These are phyloP conservation scores for Ramularia collo-cygni DNA, from an alignment of 2,329 filamentous ascomycete genomes.

Conservation along the genomic window DNA sequence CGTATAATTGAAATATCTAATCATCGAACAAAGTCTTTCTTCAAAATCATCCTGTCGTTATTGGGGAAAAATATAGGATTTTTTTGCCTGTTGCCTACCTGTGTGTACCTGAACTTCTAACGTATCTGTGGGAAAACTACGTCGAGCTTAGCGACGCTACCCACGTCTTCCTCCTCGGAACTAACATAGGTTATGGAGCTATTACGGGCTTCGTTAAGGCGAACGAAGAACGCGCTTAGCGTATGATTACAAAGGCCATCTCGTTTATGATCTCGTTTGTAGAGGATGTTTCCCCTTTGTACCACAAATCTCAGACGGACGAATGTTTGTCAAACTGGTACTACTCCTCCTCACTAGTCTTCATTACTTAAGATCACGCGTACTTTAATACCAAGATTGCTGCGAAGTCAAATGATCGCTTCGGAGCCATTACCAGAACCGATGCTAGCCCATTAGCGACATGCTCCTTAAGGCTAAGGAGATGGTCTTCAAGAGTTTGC, in stretches of 20 bases:
- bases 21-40: no score
- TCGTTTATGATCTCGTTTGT: no score
- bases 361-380: constrained; percentile 65
- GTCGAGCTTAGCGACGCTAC: constrained; percentile 66
- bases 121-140: constrained; percentile 96
- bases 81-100: no score
- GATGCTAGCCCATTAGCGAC: constrained; percentile 42
- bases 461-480: constrained; percentile 51
- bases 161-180: constrained; percentile 77
- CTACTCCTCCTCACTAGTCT: constrained; percentile 70
- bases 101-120: constrained; percentile 72
- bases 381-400: constrained; percentile 62
- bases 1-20: no score
- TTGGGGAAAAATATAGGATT: no score
- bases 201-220: constrained; percentile 69
- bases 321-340: constrained; percentile 83
- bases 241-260: constrained; percentile 63
- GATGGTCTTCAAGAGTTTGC: constrained; percentile 44
- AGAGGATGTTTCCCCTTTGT: constrained; percentile 65
- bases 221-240: constrained; percentile 60
- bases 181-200: constrained; percentile 82
- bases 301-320: constrained; percentile 57
- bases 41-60: no score
- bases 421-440: constrained; percentile 47
- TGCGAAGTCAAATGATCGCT: constrained; percentile 50